These are phyloP conservation scores for Scytalidium sp. DNA, from an alignment of 2,329 filamentous ascomycete species.

Conservation along the genomic window DNA sequence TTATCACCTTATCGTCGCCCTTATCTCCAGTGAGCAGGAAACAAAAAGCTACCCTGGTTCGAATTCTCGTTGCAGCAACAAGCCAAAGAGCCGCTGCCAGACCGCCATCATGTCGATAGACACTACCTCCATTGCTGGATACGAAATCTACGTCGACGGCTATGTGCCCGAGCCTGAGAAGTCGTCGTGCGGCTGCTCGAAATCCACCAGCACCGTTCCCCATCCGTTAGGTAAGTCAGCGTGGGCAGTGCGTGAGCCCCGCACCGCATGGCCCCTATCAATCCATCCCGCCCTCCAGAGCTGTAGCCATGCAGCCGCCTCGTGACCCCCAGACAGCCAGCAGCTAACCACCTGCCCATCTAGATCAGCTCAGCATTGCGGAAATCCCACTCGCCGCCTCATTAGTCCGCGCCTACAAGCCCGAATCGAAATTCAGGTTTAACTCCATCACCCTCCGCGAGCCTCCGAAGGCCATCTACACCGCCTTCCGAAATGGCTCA, in stretches of 20 bases:
- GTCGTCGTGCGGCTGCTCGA: conserved; percentile 1
- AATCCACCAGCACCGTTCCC: background rate
- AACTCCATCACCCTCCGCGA: conserved; percentile 54
- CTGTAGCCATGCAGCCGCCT: conserved; percentile 30
- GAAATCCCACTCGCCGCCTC: conserved; percentile 51
- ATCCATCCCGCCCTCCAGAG: no score
- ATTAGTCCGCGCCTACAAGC: conserved; percentile 35
- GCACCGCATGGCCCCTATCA: conserved; percentile 29
- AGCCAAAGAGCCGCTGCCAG: background rate
- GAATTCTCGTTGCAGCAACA: background rate
- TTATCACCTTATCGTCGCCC: background rate
- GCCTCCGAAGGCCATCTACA: conserved; percentile 48
- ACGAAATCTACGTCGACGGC: conserved; percentile 37
- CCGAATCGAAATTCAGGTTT: conserved; percentile 43
- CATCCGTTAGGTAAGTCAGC: conserved; percentile 5
- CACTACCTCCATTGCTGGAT: conserved; percentile 41
- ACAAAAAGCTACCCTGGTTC: background rate
- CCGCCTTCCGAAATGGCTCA: conserved; percentile 53
- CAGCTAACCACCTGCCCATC: conserved; percentile 17
- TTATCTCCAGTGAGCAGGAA: no score
- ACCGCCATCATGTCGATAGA: conserved; percentile 20
- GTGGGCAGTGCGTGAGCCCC: conserved; percentile 25
- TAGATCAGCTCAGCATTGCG: conserved; percentile 50
- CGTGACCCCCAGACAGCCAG: conserved; percentile 26
- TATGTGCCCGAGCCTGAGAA: conserved; percentile 17